phyloP scores from a whole-genome alignment of 202 grass and related monocot genomes.

The Digitaria exilis region DNA sequence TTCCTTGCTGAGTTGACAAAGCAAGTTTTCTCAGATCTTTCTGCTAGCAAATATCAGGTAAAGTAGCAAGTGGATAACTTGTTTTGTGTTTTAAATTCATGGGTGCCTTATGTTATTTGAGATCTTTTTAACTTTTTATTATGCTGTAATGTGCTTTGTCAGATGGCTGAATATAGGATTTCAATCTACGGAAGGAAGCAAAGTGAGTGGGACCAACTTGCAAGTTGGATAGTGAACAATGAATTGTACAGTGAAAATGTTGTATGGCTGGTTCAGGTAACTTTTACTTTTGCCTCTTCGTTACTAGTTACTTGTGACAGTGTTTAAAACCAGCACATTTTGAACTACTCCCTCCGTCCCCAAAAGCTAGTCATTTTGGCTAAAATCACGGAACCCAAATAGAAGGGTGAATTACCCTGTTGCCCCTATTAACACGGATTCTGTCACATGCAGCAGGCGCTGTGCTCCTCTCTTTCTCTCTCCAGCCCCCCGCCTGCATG shows the following conservation, averaged over 20 bases:
- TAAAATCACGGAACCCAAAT: too few relatives aligned
- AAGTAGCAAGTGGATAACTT: conserved; percentile 26
- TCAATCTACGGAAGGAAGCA: conserved; percentile 99
- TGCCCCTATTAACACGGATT: too few relatives aligned
- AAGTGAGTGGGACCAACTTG: conserved; percentile 99
- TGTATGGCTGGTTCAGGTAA: conserved; percentile 98
- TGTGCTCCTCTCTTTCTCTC: too few relatives aligned
- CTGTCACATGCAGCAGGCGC: too few relatives aligned
- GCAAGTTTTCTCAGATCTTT: conserved; percentile 94
- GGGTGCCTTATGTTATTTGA: conserved; percentile 38
- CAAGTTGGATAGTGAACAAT: conserved; percentile 99
- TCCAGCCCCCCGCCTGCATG: too few relatives aligned
- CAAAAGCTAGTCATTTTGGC: too few relatives aligned
- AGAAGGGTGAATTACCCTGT: too few relatives aligned
- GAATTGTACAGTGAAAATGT: conserved; percentile 94
- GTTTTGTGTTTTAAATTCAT: conserved; percentile 25
- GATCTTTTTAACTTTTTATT: conserved; percentile 30
- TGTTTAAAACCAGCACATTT: conserved; percentile 12
- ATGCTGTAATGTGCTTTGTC: conserved; percentile 39
- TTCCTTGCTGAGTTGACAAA: conserved; percentile 94
- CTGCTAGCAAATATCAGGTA: conserved; percentile 98
- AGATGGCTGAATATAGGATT: conserved; percentile 99
- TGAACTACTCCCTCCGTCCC: too few relatives aligned
- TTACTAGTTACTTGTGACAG: conserved; percentile 9
- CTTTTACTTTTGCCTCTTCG: conserved; percentile 6